A percentile compares a stretch with the other conserved stretches of the same genome.
phyloP scores from a whole-genome alignment of 2,329 filamentous ascomycete species.

The Dactylonectria estremocensis region DNA sequence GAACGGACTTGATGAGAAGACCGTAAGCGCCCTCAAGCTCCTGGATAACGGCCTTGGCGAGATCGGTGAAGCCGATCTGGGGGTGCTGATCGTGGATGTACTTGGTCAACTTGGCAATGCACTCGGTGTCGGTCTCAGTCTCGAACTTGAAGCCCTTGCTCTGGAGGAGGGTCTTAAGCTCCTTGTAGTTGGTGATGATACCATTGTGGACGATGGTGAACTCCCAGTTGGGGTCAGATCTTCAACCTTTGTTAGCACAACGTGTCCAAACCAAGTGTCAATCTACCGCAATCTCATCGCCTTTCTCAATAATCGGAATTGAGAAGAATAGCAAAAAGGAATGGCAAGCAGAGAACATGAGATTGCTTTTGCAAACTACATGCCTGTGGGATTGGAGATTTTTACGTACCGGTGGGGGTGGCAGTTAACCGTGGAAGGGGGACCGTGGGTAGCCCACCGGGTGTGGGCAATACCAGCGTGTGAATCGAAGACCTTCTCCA shows the following conservation, averaged over 20 bases:
- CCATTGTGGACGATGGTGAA: conserved; percentile 99
- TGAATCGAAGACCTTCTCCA: conserved; percentile 95
- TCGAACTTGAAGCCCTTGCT: conserved; percentile 98
- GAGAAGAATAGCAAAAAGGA: background rate
- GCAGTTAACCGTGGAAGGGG: conserved; percentile 95
- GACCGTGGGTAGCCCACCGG: conserved; percentile 97
- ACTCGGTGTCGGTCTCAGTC: conserved; percentile 99
- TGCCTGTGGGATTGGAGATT: conserved; percentile 10
- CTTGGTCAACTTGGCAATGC: conserved; percentile 98
- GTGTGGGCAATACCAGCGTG: conserved; percentile 99
- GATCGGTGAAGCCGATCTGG: conserved; percentile 93
- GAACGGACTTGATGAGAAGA: conserved; percentile 96
- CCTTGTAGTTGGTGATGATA: conserved; percentile 99
- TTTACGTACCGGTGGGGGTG: conserved; percentile 90
- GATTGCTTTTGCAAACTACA: conserved; percentile 18
- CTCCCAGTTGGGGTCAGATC: conserved; percentile 95
- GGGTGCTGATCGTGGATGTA: conserved; percentile 97
- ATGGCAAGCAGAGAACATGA: background rate
- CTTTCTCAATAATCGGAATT: background rate
- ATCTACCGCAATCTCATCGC: background rate
- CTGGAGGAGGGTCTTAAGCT: conserved; percentile 92
- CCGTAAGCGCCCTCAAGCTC: conserved; percentile 98
- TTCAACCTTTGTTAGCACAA: conserved; percentile 56
- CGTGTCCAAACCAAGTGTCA: conserved; percentile 15
- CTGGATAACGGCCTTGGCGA: conserved; percentile 97